Base-by-base conservation (phyloP, 108 stramenopile species). In the Stephanodiscus triporus region DNA sequence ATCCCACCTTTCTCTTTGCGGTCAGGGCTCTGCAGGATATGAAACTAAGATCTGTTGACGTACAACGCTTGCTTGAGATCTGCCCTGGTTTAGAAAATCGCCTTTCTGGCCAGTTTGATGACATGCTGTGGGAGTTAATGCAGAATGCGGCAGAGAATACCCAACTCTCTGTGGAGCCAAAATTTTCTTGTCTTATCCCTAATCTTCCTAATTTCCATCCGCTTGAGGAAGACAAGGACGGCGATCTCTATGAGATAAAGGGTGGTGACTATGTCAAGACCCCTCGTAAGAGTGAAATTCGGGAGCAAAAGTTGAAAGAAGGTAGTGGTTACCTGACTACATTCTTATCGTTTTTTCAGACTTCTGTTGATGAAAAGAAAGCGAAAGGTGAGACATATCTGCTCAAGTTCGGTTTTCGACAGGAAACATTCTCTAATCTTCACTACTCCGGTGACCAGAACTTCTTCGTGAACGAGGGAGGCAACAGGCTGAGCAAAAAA, bases 111-210 rank as follows among this genome's bases (percentile, higher is more conserved):
- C 27, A 77, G 49, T 90, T 88, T 63, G 87, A 90, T 65, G 82
- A 87, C 1, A 85, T 86, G 84, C 58, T 90, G 24, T 90, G 89
- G 89, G 27, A 55, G 20, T 67, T 90, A 53, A 77, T 88, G 84
- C 57, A 70, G 8, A 61, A 83, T 68, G 87, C 83, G 11, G 75
- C 89, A 8, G 63, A 64, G 0, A 70, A 81, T 30, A 76, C 60
- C 11, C 87, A 90, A 65, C 38, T 83, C 7, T 72, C 85, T 4
- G 29, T 90, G 20, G 86, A 85, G 58, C 89, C 89, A 13, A 80
- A 75, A 84, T 90, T 85, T 68, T 83, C 85, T 6, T 63, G 75
- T 49, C 68, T 90, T 30, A 72, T 87, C 69, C 87, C 89, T 22
- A 84, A 71, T 38, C 63, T 90, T 20, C 89, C 87, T 1, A 83